phyloP scores from a whole-genome alignment of 2,329 filamentous ascomycete genomes.

The Alternaria conjuncta region DNA sequence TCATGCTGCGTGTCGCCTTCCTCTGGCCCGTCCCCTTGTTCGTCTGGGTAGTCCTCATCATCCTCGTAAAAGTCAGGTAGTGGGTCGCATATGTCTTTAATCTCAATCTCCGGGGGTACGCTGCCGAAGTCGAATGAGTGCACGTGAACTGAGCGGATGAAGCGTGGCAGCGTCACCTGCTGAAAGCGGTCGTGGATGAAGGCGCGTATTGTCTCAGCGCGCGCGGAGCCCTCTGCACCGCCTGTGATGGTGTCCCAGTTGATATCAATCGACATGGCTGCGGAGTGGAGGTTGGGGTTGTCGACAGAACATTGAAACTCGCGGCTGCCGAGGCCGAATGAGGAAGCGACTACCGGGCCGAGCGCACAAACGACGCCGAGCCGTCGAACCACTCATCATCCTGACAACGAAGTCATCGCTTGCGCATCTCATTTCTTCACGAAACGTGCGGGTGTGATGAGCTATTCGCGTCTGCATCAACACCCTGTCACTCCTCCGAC shows the following conservation, averaged over 20 bases:
- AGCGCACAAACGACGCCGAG: conserved; percentile 23
- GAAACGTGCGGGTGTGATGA: conserved; percentile 25
- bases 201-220: conserved; percentile 84
- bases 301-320: conserved; percentile 20
- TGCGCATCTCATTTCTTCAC: conserved; percentile 22
- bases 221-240: conserved; percentile 82
- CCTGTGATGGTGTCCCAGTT: conserved; percentile 93
- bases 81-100: conserved; percentile 97
- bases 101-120: conserved; percentile 81
- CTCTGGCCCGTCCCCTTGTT: conserved; percentile 54
- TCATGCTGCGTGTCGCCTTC: conserved; percentile 40
- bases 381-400: conserved; percentile 21
- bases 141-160: conserved; percentile 95
- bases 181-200: conserved; percentile 98
- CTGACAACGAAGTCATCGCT: conserved; percentile 14
- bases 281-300: conserved; percentile 31
- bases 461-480: conserved; percentile 23
- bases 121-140: conserved; percentile 92
- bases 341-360: conserved; percentile 27
- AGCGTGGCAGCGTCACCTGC: conserved; percentile 85
- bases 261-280: conserved; percentile 91
- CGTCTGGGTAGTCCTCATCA: conserved; percentile 68
- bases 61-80: conserved; percentile 96
- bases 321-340: conserved; percentile 24
- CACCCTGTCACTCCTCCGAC: conserved; percentile 18